phyloP scores from a whole-genome alignment of 1,139 yeast species.

The Geotrichum australiense region DNA sequence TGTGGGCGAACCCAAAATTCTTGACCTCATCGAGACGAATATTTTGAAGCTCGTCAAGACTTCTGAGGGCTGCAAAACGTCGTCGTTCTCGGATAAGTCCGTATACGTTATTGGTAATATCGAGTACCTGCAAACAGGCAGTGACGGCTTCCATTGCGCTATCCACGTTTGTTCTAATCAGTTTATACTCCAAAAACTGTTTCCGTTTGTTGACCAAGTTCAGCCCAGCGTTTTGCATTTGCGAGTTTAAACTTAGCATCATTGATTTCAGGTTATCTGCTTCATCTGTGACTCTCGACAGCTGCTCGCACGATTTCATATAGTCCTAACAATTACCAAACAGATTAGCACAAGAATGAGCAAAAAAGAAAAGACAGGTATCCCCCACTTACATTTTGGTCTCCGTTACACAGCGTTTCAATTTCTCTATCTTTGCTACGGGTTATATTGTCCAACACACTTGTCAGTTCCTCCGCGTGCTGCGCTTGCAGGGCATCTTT shows the following conservation, averaged over 20 bases:
- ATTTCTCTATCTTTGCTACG: conserved; percentile 57
- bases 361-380: background rate
- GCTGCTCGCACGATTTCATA: conserved; percentile 47
- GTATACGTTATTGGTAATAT: conserved; percentile 78
- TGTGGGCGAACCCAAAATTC: conserved; percentile 65
- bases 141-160: conserved; percentile 34
- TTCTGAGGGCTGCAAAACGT: conserved; percentile 80
- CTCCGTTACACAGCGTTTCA: conserved; percentile 52
- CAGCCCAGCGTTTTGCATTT: conserved; percentile 32
- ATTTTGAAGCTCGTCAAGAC: conserved; percentile 65
- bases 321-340: conserved; percentile 27
- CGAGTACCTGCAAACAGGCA: conserved; percentile 73
- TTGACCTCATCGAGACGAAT: conserved; percentile 64
- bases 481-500: conserved; percentile 55
- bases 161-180: conserved; percentile 31
- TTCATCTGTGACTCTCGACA: conserved; percentile 49
- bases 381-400: conserved; percentile 51
- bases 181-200: conserved; percentile 27
- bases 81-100: conserved; percentile 68
- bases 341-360: background rate
- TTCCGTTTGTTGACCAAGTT: conserved; percentile 23
- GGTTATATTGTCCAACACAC: conserved; percentile 51
- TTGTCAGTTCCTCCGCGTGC: conserved; percentile 51
- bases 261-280: conserved; percentile 50
- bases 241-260: conserved; percentile 45